Evolutionary conservation across 2,329 filamentous ascomycete genomes (phyloP).

Genomic region (Colletotrichum viniferum): DNA sequence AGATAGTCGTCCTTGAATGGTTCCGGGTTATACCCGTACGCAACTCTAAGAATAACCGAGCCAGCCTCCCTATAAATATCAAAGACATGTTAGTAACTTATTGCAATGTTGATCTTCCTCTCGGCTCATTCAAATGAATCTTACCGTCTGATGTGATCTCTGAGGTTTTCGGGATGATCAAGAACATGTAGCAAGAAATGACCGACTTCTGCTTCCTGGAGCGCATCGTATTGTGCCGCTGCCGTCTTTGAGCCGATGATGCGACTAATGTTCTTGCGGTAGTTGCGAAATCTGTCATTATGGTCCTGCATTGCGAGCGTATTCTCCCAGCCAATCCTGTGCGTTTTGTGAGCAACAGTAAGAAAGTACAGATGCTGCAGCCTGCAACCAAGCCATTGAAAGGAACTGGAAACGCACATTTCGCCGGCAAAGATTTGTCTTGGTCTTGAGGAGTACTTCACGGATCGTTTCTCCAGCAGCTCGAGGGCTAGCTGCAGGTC

Average conservation of each 20-base stretch:
- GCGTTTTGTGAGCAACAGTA: not conserved
- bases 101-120: not conserved
- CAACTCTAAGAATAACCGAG: constrained; percentile 18
- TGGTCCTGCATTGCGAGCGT: constrained; percentile 37
- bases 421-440: constrained; percentile 34
- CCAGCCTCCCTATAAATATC: not conserved
- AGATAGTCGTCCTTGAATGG: constrained; percentile 17
- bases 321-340: constrained; percentile 39
- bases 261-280: constrained; percentile 50
- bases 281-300: constrained; percentile 38
- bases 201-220: constrained; percentile 48
- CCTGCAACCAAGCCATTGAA: not conserved
- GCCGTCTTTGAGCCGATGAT: constrained; percentile 46
- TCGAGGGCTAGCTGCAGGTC: constrained; percentile 38
- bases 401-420: constrained; percentile 31
- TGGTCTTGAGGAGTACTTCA: constrained; percentile 36
- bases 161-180: constrained; percentile 38
- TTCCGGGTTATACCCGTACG: constrained; percentile 21
- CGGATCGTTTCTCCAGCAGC: constrained; percentile 39
- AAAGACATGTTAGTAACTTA: fast-evolving
- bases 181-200: constrained; percentile 47
- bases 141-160: constrained; percentile 42
- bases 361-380: not conserved
- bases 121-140: constrained; percentile 28
- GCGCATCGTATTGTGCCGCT: constrained; percentile 39